Conservation (phyloP, 106 monocot species). For the Iris macrosiphon region DNA sequence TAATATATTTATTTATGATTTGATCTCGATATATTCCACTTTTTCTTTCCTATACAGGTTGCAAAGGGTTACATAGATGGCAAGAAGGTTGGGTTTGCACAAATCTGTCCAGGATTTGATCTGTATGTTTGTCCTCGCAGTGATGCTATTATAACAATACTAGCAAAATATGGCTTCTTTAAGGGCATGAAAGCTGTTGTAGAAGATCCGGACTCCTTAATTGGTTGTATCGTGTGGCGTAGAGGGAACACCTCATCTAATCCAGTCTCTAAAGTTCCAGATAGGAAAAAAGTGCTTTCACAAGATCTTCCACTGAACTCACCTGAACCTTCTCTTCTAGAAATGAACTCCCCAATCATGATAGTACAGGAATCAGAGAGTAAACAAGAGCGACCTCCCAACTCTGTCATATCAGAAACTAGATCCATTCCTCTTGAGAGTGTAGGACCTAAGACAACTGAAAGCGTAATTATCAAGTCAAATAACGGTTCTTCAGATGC, state of each 20-base stretch:
- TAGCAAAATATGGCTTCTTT: conserved; percentile 80
- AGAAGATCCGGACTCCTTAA: conserved; percentile 64
- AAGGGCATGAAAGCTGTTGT: conserved; percentile 63
- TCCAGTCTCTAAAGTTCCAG: conserved; percentile 11
- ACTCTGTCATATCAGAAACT: not conserved
- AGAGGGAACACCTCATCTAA: conserved; percentile 26
- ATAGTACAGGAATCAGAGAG: conserved; percentile 2
- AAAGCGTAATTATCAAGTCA: not conserved
- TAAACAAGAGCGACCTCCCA: conserved; percentile 6
- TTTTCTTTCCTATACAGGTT: conserved; percentile 22
- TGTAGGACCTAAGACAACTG: not conserved
- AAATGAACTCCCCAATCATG: conserved; percentile 9
- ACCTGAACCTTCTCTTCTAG: conserved; percentile 8
- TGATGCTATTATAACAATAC: conserved; percentile 72
- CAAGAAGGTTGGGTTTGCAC: conserved; percentile 66
- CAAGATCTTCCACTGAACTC: conserved; percentile 13
- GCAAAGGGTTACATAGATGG: conserved; percentile 42
- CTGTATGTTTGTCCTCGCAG: conserved; percentile 78
- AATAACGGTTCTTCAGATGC: not conserved
- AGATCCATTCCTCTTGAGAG: conserved; percentile 1
- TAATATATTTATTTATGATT: not conserved
- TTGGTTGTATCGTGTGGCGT: conserved; percentile 77
- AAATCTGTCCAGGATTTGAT: conserved; percentile 45
- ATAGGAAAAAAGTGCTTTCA: conserved; percentile 9
- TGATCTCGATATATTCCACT: not conserved